Evolutionary conservation across 805 yeast species (phyloP).

Genomic region (Yarrowia keelungensis): DNA sequence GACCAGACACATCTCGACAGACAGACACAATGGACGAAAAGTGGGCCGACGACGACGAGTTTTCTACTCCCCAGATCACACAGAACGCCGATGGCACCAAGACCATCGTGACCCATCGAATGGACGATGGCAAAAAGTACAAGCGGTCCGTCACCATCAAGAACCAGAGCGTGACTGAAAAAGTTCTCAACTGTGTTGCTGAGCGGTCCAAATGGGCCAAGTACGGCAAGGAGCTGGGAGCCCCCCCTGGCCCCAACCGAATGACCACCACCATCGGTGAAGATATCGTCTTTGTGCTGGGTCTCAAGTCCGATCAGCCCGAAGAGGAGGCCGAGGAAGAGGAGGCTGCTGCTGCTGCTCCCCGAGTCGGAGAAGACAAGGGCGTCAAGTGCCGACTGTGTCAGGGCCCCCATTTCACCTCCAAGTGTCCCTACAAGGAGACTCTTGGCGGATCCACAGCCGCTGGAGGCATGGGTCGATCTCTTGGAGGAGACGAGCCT

Average conservation of each 20-base stretch:
- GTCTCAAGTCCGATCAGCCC: slow-evolving; percentile 51
- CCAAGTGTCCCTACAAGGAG: slow-evolving; percentile 95
- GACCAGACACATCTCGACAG: slow-evolving; percentile 45
- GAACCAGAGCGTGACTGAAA: slow-evolving; percentile 77
- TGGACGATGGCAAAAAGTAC: slow-evolving; percentile 73
- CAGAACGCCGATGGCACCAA: slow-evolving; percentile 87
- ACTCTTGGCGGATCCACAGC: slow-evolving; percentile 63
- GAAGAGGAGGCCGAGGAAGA: slow-evolving; percentile 72
- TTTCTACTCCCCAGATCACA: slow-evolving; percentile 75
- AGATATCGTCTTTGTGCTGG: slow-evolving; percentile 74
- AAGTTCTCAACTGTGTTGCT: slow-evolving; percentile 86
- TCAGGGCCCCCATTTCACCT: slow-evolving; percentile 91
- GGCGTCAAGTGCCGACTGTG: slow-evolving; percentile 82
- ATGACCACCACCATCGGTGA: slow-evolving; percentile 91
- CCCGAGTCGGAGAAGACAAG: slow-evolving; percentile 56
- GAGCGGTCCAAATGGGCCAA: slow-evolving; percentile 85
- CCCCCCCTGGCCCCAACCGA: slow-evolving; percentile 85
- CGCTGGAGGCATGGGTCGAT: slow-evolving; percentile 54
- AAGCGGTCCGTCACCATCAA: slow-evolving; percentile 86
- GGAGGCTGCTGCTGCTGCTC: slow-evolving; percentile 52
- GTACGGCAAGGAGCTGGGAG: slow-evolving; percentile 79
- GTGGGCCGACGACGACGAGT: slow-evolving; percentile 47
- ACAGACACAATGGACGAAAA: slow-evolving; percentile 70
- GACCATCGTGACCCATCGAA: slow-evolving; percentile 77
- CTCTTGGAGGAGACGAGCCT: slow-evolving; percentile 47